Conservation (phyloP, 1,284 basidiomycete genomes). For the Psilocybe mexicana region DNA sequence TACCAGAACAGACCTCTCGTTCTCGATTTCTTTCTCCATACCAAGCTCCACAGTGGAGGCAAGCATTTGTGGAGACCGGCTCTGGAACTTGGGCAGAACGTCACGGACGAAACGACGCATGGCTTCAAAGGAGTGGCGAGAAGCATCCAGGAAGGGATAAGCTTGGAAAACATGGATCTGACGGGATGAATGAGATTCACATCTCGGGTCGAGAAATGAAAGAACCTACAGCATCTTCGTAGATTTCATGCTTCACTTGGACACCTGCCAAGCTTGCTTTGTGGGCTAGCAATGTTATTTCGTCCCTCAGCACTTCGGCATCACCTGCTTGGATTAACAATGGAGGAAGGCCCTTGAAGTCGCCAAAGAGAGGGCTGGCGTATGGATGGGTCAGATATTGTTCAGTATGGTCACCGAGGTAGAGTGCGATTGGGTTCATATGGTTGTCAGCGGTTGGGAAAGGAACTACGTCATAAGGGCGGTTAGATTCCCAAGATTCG, state of each 20-base stretch:
- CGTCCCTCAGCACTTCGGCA: constrained; percentile 91
- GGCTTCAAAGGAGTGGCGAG: constrained; percentile 74
- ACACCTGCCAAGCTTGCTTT: constrained; percentile 91
- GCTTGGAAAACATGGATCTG: constrained; percentile 91
- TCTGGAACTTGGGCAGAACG: constrained; percentile 52
- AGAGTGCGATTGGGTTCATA: constrained; percentile 91
- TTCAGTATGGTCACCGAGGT: constrained; percentile 86
- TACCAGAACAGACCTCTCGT: constrained; percentile 60
- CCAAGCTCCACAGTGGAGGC: constrained; percentile 54
- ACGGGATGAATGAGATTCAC: constrained; percentile 8
- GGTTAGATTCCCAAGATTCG: constrained; percentile 96
- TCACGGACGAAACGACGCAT: constrained; percentile 74
- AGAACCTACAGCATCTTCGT: constrained; percentile 84
- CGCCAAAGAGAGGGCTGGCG: constrained; percentile 93
- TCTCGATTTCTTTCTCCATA: constrained; percentile 68
- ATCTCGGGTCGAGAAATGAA: background rate
- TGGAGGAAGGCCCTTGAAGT: constrained; percentile 86
- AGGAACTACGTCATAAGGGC: constrained; percentile 80
- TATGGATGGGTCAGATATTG: constrained; percentile 94
- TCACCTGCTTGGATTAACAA: constrained; percentile 94
- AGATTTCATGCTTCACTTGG: constrained; percentile 87
- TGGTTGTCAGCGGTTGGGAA: constrained; percentile 77
- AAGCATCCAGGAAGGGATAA: constrained; percentile 79
- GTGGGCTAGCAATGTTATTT: constrained; percentile 90
- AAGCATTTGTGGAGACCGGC: constrained; percentile 48